Base-by-base conservation (phyloP, 108 stramenopile genomes). In the Nitzschia sp. region DNA sequence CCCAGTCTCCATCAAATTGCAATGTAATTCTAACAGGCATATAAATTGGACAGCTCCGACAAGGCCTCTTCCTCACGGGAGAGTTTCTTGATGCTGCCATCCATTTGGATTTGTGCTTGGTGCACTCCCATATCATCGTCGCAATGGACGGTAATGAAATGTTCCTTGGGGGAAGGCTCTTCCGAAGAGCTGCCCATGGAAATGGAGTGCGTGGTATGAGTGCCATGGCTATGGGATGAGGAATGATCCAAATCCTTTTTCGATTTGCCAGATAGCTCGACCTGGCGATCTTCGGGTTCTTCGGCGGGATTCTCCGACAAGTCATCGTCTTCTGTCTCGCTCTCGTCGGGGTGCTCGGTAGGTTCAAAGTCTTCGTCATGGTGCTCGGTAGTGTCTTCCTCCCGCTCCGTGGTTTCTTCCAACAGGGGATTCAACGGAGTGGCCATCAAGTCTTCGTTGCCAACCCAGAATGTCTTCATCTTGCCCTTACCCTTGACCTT, bases 401-500 rank as follows among this genome's bases (percentile, higher is more conserved):
- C 38, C 9, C 38, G 38, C 13, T 42, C 38, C 13, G 38, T 42
- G 38, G 13, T 13, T 13, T 6, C 9, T 42, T 42, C 38, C 38
- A 42, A 42, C 9, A 13, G 38, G 13, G 38, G 38, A 42, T 6
- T 6, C 6, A 42, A 6, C 9, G 38, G 38, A 9, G 9, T 13
- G 6, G 6, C 38, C 9, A 42, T 13, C 13, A 42, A 13, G 38
- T 51, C n/a, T 6, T 58, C 31, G 21, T 29, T 38, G 3, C 64
- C 64, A 36, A 70, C 68, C 68, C 68, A 70, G 25, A 47, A 70
- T 0, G 68, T 59, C 8, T n/a, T 1, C 56, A 70, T 58, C 21
- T 59, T 33, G 1, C 77, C 83, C 63, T 83, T 86, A 28, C 82
- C 85, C 47, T 86, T 86, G 38, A 86, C 69, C 23, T 68, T 36